Percentiles rank a stretch among this genome's conserved stretches.
These are phyloP conservation scores for Brasilioporus rufonigricans DNA, from an alignment of 768 basidiomycete species.

Conservation along the genomic window DNA sequence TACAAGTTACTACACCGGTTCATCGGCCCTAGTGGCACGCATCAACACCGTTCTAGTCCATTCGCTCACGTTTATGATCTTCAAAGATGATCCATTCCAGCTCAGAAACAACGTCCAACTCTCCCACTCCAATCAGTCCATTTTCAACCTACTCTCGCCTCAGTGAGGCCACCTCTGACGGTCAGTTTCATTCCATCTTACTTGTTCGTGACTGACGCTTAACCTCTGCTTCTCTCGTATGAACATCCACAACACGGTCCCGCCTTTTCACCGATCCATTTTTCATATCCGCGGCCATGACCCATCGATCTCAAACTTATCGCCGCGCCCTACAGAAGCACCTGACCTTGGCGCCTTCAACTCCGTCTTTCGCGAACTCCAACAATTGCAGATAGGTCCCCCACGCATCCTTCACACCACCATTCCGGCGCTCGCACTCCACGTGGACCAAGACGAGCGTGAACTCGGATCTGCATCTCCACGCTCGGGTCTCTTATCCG, in stretches of 20 bases:
- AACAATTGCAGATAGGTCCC: constrained; percentile 50
- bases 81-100: constrained; percentile 33
- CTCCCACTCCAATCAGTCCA: constrained; percentile 36
- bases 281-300: constrained; percentile 11
- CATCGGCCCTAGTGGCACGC: not conserved
- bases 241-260: not conserved
- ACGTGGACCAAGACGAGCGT: constrained; percentile 11
- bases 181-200: constrained; percentile 17
- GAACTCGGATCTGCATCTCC: constrained; percentile 21
- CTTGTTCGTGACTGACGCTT: not conserved
- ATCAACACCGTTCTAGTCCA: not conserved
- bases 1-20: not conserved
- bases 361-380: constrained; percentile 65
- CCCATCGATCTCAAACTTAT: not conserved
- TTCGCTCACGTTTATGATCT: constrained; percentile 17
- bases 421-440: constrained; percentile 8
- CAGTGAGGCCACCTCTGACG: constrained; percentile 57
- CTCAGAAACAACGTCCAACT: constrained; percentile 35
- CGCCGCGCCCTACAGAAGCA: constrained; percentile 39
- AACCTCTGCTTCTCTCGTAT: not conserved
- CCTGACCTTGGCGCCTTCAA: constrained; percentile 75
- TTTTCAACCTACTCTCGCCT: constrained; percentile 38
- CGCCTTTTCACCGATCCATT: constrained; percentile 1
- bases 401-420: constrained; percentile 25
- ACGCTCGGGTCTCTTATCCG: constrained; percentile 22